Conservation (phyloP, 257 asterid genomes). For the Nicotiana noctiflora region DNA sequence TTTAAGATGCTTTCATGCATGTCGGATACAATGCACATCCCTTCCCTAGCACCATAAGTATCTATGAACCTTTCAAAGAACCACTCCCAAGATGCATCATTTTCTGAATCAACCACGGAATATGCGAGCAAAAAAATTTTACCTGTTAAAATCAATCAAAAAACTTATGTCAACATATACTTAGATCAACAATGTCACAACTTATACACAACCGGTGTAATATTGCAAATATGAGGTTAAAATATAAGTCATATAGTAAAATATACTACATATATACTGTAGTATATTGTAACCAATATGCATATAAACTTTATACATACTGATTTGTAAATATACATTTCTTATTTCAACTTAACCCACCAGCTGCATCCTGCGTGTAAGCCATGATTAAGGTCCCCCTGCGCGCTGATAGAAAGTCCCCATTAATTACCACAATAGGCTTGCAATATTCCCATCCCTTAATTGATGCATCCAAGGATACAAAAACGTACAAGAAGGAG, state of each 20-base stretch:
- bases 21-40: background rate
- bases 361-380: constrained; percentile 8
- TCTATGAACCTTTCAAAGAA: background rate
- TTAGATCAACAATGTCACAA: background rate
- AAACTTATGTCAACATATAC: background rate
- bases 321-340: background rate
- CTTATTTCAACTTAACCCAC: background rate
- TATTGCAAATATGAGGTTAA: background rate
- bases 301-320: background rate
- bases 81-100: background rate
- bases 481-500: background rate
- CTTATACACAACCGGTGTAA: background rate
- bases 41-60: background rate
- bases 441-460: constrained; percentile 9
- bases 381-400: background rate
- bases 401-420: background rate
- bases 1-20: background rate
- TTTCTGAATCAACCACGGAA: background rate
- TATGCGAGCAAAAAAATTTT: background rate
- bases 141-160: background rate
- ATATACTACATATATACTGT: background rate
- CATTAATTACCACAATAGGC: background rate
- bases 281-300: background rate
- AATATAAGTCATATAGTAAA: background rate
- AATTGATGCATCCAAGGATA: background rate